Base-by-base conservation (phyloP, 169 alveolate species). In the Miamiensis avidus region DNA sequence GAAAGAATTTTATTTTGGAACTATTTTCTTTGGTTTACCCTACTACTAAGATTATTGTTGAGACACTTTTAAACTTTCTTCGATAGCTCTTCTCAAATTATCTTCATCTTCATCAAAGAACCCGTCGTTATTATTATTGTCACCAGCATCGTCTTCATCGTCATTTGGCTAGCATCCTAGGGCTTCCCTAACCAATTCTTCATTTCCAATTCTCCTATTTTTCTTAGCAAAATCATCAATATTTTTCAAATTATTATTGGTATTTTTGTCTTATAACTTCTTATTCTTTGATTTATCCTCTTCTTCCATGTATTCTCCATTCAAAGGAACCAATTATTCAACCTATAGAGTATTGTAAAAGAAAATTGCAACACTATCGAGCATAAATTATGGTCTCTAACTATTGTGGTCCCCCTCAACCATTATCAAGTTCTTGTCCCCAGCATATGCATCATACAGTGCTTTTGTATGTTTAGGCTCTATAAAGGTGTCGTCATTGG, bases 381-480 rank as follows among this genome's bases (percentile, higher is more conserved):
- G 84, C 77, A 92, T 88, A 77, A 78, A 93, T 75, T 90, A 82
- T 1, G 98, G 97, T 28, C 98, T 88, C 30, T 82, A 89, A 49
- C 94, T 78, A 84, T 95, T 95, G 85, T 96, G 98, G 83, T 96
- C 97, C 4, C 98, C 98, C 72, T 95, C 97, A 27, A 96, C 94
- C 27, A 83, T 85, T n/a, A 90, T 81, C 31, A 93, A 75, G 75
- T 92, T 94, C 83, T 96, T 96, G 78, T 96, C 98, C 29, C 98
- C 98, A 27, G 93, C 89, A 88, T 96, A 96, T 0, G 78, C 89
- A 31, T 86, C 88, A 89, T 89, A 85, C 33, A 96, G 82, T 69
- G 88, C 90, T 33, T 93, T 89, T 32, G 95, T 91, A 82, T 96
- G 98, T 82, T 94, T 93, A 11, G 96, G 94, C 0, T 88, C 81